These are phyloP conservation scores for Lachnellula arida DNA, from an alignment of 2,329 filamentous ascomycete species.

Conservation along the genomic window DNA sequence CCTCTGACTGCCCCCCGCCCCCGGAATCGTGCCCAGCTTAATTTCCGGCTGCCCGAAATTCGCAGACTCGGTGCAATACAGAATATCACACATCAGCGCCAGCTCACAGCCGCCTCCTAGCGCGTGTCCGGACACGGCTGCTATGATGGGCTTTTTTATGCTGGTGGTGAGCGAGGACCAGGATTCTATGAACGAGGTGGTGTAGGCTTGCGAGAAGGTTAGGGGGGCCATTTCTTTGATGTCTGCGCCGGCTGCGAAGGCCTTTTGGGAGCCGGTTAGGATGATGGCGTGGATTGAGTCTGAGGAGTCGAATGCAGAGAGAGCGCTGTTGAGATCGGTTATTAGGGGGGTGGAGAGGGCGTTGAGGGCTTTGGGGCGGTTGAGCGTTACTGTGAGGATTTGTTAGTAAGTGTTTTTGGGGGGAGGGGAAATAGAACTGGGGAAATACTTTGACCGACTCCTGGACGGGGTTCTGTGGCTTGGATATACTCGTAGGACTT, in stretches of 20 bases:
- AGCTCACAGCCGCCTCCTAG: constrained; percentile 94
- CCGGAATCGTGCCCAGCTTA: constrained; percentile 88
- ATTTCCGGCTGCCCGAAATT: constrained; percentile 98
- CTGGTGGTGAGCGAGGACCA: constrained; percentile 83
- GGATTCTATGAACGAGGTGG: constrained; percentile 84
- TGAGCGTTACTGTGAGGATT: constrained; percentile 67
- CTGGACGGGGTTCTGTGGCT: constrained; percentile 77
- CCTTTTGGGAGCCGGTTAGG: constrained; percentile 82
- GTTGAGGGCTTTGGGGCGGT: constrained; percentile 93
- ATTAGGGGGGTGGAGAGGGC: constrained; percentile 90
- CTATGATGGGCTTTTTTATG: constrained; percentile 91
- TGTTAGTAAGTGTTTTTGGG: neutral
- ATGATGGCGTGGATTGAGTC: constrained; percentile 70
- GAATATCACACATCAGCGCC: constrained; percentile 93
- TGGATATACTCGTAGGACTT: constrained; percentile 73
- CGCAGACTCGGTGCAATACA: constrained; percentile 82
- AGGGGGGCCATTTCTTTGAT: constrained; percentile 99
- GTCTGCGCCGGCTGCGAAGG: constrained; percentile 93
- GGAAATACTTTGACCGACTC: constrained; percentile 76
- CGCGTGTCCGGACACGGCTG: constrained; percentile 90
- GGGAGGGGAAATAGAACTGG: neutral
- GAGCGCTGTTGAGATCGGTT: constrained; percentile 76
- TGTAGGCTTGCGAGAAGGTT: constrained; percentile 84
- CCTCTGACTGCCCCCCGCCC: constrained; percentile 85
- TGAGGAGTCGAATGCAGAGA: constrained; percentile 65